Evolutionary conservation across 371 early-diverging fungal species (phyloP), one percentile per base, ranked within the genome.

Genomic region (Syncephalis plumigaleata): DNA sequence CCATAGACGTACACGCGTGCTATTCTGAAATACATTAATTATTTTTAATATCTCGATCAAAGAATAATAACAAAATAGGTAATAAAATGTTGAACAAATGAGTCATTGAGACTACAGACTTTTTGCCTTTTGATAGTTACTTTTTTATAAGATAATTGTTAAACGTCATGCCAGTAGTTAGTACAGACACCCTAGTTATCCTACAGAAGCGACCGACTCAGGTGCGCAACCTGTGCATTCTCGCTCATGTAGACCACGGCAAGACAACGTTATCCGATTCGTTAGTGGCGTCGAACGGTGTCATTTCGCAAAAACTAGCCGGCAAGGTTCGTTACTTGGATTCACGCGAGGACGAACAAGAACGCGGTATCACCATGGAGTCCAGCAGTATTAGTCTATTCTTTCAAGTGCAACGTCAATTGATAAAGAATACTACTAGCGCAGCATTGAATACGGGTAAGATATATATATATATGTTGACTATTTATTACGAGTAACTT

Each of bases 351-450:
- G 99, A 99, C 62, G 99, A 99, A 63, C 98, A 98, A 64, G 80
- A 88, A 59, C 79, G 99, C 39, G 99, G 99, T 18, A 99, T 99
- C 57, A 99, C 99, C 0, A 94, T 99, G 91, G 97, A 99, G 70
- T 84, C 97, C 15, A 84, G 87, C 50, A 92, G 87, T 1, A 92
- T 99, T 48, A 87, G 87, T 26, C 70, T 98, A 4, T 86, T 82
- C 55, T 91, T 91, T 61, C 71, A 83, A 47, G 64, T 89, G 27
- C 59, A 31, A 31, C 31, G 11, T 31, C 31, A 31, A 31, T 31
- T 11, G 26, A 50, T 56, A 23, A 15, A 22, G 31, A 31, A 31
- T 31, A 31, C 7, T 7, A 31, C 31, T 7, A 31, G 7, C n/a
- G n/a, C n/a, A n/a, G n/a, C n/a, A 31, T 31, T 11, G 4, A 11